Percentiles rank a stretch among this genome's conserved stretches.
Conservation (phyloP, 805 yeast species). For the Ogataea nitratoaversa region DNA sequence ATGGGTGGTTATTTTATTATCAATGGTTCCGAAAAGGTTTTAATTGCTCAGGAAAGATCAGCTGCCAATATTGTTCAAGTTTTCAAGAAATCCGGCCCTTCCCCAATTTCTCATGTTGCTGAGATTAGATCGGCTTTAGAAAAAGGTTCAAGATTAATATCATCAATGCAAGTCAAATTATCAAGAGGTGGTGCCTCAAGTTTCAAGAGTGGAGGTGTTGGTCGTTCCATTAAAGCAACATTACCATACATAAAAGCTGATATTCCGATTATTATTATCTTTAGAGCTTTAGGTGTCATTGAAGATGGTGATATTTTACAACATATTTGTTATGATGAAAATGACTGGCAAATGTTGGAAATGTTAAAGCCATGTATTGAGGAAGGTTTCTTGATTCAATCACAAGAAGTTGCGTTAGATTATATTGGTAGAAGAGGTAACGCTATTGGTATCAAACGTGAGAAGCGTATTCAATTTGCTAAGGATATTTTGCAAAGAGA, state of each 20-base stretch:
- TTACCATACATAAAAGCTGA: constrained; percentile 95
- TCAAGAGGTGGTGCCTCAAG: constrained; percentile 47
- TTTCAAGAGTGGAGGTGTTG: constrained; percentile 46
- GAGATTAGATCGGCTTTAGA: constrained; percentile 96
- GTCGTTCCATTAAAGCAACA: constrained; percentile 90
- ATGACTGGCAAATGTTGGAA: constrained; percentile 99
- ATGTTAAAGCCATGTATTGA: constrained; percentile 99
- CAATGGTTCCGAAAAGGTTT: constrained; percentile 96
- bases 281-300: constrained; percentile 96
- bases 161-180: constrained; percentile 90
- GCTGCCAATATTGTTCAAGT: constrained; percentile 99
- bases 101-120: constrained; percentile 93
- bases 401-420: constrained; percentile 95
- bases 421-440: constrained; percentile 98
- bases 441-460: constrained; percentile 92
- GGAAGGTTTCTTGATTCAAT: constrained; percentile 97
- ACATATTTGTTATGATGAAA: constrained; percentile 95
- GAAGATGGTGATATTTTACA: constrained; percentile 99
- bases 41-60: constrained; percentile 97
- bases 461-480: constrained; percentile 97
- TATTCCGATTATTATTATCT: constrained; percentile 93
- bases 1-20: constrained; percentile 99
- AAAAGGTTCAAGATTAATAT: constrained; percentile 92
- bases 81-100: constrained; percentile 94
- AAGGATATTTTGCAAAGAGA: constrained; percentile 95